Base-by-base conservation (phyloP, 345 rosid genomes). In the Kandelia obovata region DNA sequence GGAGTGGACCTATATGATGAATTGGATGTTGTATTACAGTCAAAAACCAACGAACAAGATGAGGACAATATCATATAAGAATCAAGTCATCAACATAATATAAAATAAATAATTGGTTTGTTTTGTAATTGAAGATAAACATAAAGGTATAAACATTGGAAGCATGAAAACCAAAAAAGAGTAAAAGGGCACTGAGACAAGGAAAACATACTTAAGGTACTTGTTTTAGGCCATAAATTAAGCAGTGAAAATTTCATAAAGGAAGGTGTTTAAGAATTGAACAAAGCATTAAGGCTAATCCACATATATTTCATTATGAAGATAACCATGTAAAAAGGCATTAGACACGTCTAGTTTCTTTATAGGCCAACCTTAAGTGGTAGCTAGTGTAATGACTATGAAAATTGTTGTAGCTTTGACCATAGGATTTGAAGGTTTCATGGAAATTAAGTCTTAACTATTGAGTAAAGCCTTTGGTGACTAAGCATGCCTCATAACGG, bases 51-150 rank as follows among this genome's bases (percentile, higher is more conserved):
- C 5, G 7, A 64, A 46, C 21, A 3, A 64, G 17, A 1, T 7
- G 3, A 43, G 3, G 0, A 1, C 6, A 15, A 10, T 19, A 13
- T 7, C 56, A 3, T 64, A 5, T 26, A 0, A 64, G 5, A 64
- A 64, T 21, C 21, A 64, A 5, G n/a, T 64, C 67, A 64, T 64
- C 35, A 25, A 64, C 1, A 46, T 46, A 64, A 39, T 13, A 63
- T 3, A 63, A 19, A 2, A 46, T 5, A 64, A 64, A 47, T 25
- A 46, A 23, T 39, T 63, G 8, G 13, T 43, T 4, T 10, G 21
- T 20, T 6, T 26, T 17, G 0, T 6, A 20, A 21, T 25, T 15
- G 4, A 1, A 5, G 13, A 26, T 3, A 43, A 64, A 64, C 1
- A 39, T 3, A 2, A 26, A 61, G 5, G 21, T 19, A 11, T 47